phyloP scores from a whole-genome alignment of 2,329 filamentous ascomycete genomes.

The Cladosporium phlei region DNA sequence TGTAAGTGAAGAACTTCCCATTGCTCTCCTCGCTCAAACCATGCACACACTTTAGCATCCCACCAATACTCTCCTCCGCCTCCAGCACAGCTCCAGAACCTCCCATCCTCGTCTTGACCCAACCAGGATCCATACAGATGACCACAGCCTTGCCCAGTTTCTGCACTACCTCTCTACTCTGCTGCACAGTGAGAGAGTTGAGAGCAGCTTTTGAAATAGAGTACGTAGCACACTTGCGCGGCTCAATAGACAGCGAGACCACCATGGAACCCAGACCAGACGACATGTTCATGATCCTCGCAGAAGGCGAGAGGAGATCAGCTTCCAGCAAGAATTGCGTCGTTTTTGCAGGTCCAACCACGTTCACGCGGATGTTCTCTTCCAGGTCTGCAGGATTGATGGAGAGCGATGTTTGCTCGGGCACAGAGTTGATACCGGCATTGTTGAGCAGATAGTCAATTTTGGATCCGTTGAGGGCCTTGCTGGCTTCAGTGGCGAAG shows the following conservation, averaged over 20 bases:
- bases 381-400: constrained; percentile 36
- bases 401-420: constrained; percentile 35
- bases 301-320: constrained; percentile 27
- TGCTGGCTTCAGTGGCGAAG: constrained; percentile 32
- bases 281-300: constrained; percentile 34
- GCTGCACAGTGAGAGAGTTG: constrained; percentile 43
- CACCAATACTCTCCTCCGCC: constrained; percentile 34
- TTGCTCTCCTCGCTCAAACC: constrained; percentile 31
- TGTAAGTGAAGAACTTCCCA: constrained; percentile 36
- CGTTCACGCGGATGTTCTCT: constrained; percentile 43
- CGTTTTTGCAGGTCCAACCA: constrained; percentile 45
- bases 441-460: constrained; percentile 42
- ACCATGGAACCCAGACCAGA: constrained; percentile 32
- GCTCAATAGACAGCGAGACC: constrained; percentile 26
- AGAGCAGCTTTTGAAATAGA: constrained; percentile 41
- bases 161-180: constrained; percentile 36
- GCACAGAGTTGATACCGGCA: constrained; percentile 38
- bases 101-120: constrained; percentile 42
- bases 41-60: constrained; percentile 36
- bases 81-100: constrained; percentile 38
- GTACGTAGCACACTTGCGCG: constrained; percentile 37
- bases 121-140: constrained; percentile 41
- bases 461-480: constrained; percentile 31
- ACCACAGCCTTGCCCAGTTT: constrained; percentile 31
- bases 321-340: constrained; percentile 34